Evolutionary conservation across 1,284 basidiomycete genomes (phyloP).

Genomic region (Fomes fomentarius): DNA sequence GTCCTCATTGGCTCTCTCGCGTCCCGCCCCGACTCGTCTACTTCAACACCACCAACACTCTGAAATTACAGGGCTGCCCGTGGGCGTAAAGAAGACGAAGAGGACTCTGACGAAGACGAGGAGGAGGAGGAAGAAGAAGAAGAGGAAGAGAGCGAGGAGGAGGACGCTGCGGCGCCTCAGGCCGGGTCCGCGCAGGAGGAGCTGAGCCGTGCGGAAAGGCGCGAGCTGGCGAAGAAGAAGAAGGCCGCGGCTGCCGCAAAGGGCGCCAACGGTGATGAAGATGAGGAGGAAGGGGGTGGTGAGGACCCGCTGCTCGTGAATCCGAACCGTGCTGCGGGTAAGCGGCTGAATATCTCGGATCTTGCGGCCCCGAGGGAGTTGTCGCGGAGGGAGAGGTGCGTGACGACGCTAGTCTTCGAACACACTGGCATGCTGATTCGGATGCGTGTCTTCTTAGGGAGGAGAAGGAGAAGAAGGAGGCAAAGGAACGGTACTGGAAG

Average conservation of each 20-base stretch:
- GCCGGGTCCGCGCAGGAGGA: conserved; percentile 27
- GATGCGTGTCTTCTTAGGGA: conserved; percentile 60
- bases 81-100: conserved; percentile 15
- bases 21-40: too few relatives aligned
- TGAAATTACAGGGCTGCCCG: conserved; percentile 15
- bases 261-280: conserved; percentile 21
- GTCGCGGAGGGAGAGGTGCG: conserved; percentile 32
- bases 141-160: conserved; percentile 31
- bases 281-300: conserved; percentile 37
- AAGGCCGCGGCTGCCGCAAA: conserved; percentile 21
- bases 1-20: conserved; percentile 2
- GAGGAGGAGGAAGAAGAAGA: conserved; percentile 34
- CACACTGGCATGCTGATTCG: not conserved
- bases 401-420: too few relatives aligned
- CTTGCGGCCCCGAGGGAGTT: conserved; percentile 31
- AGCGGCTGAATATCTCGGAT: conserved; percentile 32
- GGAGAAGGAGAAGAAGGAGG: conserved; percentile 87
- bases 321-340: conserved; percentile 35
- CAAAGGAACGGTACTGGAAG: conserved; percentile 86
- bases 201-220: conserved; percentile 32
- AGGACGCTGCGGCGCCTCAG: conserved; percentile 18
- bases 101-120: conserved; percentile 29
- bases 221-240: conserved; percentile 35
- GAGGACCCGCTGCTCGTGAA: conserved; percentile 34
- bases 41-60: not conserved